Percentiles rank a stretch among this genome's conserved stretches.
These are phyloP conservation scores for Colletotrichum karsti DNA, from an alignment of 2,329 filamentous ascomycete genomes.

Conservation along the genomic window DNA sequence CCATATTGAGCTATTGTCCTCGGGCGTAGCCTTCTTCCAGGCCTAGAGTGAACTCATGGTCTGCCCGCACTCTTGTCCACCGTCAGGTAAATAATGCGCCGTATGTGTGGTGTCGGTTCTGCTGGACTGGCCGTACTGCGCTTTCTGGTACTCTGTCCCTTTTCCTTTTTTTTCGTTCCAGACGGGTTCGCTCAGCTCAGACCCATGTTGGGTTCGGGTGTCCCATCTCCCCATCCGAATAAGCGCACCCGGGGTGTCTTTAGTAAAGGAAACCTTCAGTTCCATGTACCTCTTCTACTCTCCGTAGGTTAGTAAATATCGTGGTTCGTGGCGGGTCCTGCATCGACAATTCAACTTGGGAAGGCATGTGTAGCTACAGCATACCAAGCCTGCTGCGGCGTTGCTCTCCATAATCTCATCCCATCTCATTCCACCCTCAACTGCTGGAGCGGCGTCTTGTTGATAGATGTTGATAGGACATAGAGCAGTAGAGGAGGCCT, in stretches of 20 bases:
- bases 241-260: background rate
- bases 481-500: background rate
- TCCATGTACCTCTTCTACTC: background rate
- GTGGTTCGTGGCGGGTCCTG: background rate
- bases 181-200: background rate
- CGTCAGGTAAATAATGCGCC: background rate
- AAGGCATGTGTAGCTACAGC: background rate
- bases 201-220: background rate
- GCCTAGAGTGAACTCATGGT: background rate
- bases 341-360: conserved; percentile 12
- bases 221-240: background rate
- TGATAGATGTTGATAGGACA: background rate
- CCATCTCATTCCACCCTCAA: background rate
- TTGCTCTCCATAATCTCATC: conserved; percentile 8
- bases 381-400: background rate
- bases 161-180: background rate
- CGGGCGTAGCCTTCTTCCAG: conserved; percentile 5
- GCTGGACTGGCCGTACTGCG: background rate
- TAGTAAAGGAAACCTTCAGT: background rate
- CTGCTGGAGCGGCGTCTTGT: background rate
- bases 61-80: background rate
- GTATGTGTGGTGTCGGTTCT: background rate
- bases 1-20: conserved; percentile 16
- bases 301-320: too few species aligned
- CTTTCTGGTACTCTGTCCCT: background rate